Base-by-base conservation (phyloP, 768 basidiomycete species). In the Kwoniella dendrophila region DNA sequence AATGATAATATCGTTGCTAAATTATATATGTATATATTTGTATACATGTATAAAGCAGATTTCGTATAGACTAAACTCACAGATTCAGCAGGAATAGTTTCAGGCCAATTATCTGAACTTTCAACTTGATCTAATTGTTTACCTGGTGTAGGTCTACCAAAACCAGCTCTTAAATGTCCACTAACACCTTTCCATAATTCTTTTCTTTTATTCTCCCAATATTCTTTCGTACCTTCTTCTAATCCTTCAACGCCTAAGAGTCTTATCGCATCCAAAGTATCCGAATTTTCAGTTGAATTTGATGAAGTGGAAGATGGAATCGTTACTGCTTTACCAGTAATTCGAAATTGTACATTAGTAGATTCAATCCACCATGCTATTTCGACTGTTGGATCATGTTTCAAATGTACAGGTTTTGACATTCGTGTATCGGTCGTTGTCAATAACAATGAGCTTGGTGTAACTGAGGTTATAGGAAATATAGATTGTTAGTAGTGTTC, bases 391-490 rank as follows among this genome's bases (percentile, higher is more conserved):
- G 68, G 69, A 24, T 72, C 49, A 11, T 57, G 32, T 4, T 50
- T 48, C 22, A 78, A 67, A 48, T 78, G 74, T 20, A 45, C 34
- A 26, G 72, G 62, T 55, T 78, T 78, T n/a, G 56, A 55, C 77
- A 76, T 77, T 14, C 77, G 66, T 2, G 68, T 75, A 66, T 78
- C 77, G 57, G 77, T 76, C 4, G 77, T 76, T 10, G 68, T 67
- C 24, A 77, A 30, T 44, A 78, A 65, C 16, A 73, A 36, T 40
- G 48, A 51, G 8, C 60, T 57, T 18, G 74, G 68, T 4, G 77
- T 71, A 14, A 78, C 73, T 75, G 53, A 22, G 12, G 5, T 27
- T 45, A 12, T 14, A 30, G 20, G 24, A 34, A n/a, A 58, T 20
- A 41, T 30, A 41, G 3, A 14, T 32, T 8, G 2, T 24, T n/a